Conservation (phyloP, 495 filamentous ascomycete genomes). For the Trichocladium antarcticum region DNA sequence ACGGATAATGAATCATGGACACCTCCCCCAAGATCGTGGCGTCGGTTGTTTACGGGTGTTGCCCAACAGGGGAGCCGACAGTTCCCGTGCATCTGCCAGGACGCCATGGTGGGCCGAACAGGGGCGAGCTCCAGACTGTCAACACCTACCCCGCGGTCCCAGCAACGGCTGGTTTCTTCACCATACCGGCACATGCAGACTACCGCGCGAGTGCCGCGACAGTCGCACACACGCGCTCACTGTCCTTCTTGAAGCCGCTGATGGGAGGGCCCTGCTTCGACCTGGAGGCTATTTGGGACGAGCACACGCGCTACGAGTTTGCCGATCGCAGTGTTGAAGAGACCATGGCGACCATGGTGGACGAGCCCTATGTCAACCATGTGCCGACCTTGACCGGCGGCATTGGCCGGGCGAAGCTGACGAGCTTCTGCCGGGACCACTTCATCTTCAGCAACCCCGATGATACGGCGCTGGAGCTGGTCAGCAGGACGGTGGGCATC, state of each 20-base stretch:
- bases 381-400: conserved; percentile 56
- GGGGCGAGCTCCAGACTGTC: not conserved
- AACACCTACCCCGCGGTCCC: conserved; percentile 25
- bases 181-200: conserved; percentile 30
- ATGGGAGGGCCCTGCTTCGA: conserved; percentile 46
- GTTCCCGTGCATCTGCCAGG: conserved; percentile 15
- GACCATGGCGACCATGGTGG: conserved; percentile 50
- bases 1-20: not conserved
- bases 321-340: conserved; percentile 40
- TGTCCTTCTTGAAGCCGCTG: conserved; percentile 42
- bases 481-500: conserved; percentile 56
- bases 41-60: conserved; percentile 23
- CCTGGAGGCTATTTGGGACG: conserved; percentile 50
- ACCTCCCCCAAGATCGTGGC: conserved; percentile 21
- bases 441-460: conserved; percentile 63
- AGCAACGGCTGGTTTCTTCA: conserved; percentile 22
- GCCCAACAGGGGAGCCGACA: not conserved
- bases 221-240: conserved; percentile 41
- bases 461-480: conserved; percentile 54
- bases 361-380: conserved; percentile 51
- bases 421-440: conserved; percentile 59
- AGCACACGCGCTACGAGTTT: conserved; percentile 48
- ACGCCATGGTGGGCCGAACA: not conserved
- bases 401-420: conserved; percentile 55
- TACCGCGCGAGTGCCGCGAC: conserved; percentile 31